Percentiles rank a stretch among this genome's conserved stretches.
Evolutionary conservation across 1,284 basidiomycete species (phyloP).

Genomic region (Ustilago cynodontis): DNA sequence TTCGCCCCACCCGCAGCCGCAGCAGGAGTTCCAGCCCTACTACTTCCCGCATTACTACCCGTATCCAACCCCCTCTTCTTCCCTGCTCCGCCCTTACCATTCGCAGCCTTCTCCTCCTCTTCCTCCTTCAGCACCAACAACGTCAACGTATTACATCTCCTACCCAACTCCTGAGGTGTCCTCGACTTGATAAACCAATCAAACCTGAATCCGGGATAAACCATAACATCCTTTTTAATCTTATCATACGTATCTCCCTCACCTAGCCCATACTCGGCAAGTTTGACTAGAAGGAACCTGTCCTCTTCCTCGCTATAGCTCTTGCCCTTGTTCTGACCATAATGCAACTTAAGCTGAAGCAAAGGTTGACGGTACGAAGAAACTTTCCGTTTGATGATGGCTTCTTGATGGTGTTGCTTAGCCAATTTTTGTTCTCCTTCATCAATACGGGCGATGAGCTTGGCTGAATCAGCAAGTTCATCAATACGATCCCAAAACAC

Average conservation of each 20-base stretch:
- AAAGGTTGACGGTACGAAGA: conserved; percentile 52
- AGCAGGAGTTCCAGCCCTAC: conserved; percentile 27
- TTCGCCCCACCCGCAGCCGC: conserved; percentile 5
- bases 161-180: conserved; percentile 88
- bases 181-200: conserved; percentile 99
- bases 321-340: conserved; percentile 78
- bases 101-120: conserved; percentile 57
- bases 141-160: conserved; percentile 89
- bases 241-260: conserved; percentile 92
- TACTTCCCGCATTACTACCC: conserved; percentile 35
- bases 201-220: conserved; percentile 90
- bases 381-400: conserved; percentile 56
- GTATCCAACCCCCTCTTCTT: conserved; percentile 33
- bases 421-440: conserved; percentile 65
- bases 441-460: conserved; percentile 63
- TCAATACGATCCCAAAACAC: conserved; percentile 92
- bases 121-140: conserved; percentile 91
- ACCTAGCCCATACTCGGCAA: conserved; percentile 92
- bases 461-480: conserved; percentile 74
- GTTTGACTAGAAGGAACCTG: conserved; percentile 89
- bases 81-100: conserved; percentile 6
- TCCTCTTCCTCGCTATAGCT: conserved; percentile 97
- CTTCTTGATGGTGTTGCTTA: conserved; percentile 62
- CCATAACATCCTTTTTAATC: conserved; percentile 95
- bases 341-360: conserved; percentile 64